phyloP scores from a whole-genome alignment of 2,329 filamentous ascomycete species.

The Thyridium curvatum region DNA sequence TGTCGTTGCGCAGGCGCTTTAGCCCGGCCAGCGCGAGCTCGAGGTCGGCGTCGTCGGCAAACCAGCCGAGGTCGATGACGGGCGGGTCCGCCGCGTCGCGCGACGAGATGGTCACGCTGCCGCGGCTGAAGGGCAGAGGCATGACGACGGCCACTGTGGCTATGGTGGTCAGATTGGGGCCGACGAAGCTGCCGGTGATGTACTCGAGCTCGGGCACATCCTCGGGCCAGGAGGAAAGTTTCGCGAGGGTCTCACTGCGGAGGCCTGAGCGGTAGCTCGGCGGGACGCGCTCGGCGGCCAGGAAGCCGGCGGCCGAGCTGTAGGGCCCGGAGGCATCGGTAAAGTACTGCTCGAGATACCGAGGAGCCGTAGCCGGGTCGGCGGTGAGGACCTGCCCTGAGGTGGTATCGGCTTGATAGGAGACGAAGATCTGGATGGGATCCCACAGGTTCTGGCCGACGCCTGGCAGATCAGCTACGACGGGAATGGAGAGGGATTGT shows the following conservation, averaged over 20 bases:
- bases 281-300: neutral
- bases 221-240: neutral
- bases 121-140: neutral
- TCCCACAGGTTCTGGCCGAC: too few relatives aligned
- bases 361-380: too few relatives aligned
- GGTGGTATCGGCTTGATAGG: too few relatives aligned
- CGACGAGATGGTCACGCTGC: conserved; percentile 13
- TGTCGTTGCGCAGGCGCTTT: neutral
- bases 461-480: too few relatives aligned
- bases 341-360: too few relatives aligned
- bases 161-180: conserved; percentile 2
- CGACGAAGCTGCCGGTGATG: neutral
- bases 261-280: too few relatives aligned
- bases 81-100: conserved; percentile 13
- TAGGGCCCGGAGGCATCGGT: too few relatives aligned
- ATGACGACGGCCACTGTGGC: neutral
- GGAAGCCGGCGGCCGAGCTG: neutral
- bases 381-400: too few relatives aligned
- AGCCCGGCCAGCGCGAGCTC: neutral
- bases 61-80: conserved; percentile 9
- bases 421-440: too few relatives aligned
- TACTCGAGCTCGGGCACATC: too few relatives aligned
- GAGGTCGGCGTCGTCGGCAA: neutral
- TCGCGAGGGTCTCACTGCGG: too few relatives aligned
- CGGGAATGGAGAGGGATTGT: too few relatives aligned